Evolutionary conservation across 345 rosid genomes (phyloP), one percentile per base, ranked within the genome.

Genomic region (Eucalyptus sp.): DNA sequence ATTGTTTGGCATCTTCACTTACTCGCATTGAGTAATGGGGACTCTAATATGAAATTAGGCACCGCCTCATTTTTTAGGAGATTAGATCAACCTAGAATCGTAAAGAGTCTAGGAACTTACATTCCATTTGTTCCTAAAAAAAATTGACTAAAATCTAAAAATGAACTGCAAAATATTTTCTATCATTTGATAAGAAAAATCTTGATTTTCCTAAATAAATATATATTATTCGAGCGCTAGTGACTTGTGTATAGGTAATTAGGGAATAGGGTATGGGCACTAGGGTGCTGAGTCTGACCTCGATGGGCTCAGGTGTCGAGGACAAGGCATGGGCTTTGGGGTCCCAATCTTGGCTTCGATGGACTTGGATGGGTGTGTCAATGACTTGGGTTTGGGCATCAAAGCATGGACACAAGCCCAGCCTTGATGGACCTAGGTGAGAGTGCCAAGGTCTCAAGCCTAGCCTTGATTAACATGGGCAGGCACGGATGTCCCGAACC

Each of bases 321-420:
- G 62, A 56, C 1, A 1, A 22, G 29, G 62, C 13, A 9, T 25
- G 29, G 62, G 29, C 62, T 56, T 25, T 25, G 6, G 29, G 29
- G 62, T 56, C 62, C 62, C 13, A 9, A 56, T 24, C 13, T 22
- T 56, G 27, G 62, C 29, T 24, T 56, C 0, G 29, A 22, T 56
- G 29, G 62, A 56, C 62, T 6, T 4, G 2, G 12, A 13, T 0
- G 1, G 24, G 13, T 0, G 1, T 24, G 6, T 56, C 29, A 0
- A 24, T 6, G 1, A 56, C 62, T 22, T 0, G 0, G 1, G 13
- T 4, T 56, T 25, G 9, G 27, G 62, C 29, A 56, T 56, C 0
- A 6, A 56, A 56, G 13, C 0, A 56, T 56, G 62, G 62, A 56
- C 62, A 56, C 29, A 7, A 56, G 62, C 62, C 62, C 3, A 5